Evolutionary conservation across 2,329 filamentous ascomycete genomes (phyloP), one percentile per base, ranked within the genome.

Genomic region (Botryotinia narcissicola): DNA sequence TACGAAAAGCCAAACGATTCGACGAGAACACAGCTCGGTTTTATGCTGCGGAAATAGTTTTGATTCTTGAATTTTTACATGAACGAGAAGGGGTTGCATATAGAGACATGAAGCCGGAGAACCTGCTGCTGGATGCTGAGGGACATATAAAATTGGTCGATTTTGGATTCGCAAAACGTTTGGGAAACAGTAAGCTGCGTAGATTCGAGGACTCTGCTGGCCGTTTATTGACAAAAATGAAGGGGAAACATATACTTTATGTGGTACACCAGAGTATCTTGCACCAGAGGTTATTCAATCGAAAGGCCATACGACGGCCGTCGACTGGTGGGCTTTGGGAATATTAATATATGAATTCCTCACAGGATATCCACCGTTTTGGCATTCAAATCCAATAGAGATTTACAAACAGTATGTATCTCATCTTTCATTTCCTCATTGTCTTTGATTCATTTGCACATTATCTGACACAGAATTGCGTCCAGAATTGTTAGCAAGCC

Each of bases 251-350:
- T 95, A 95, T 79, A 95, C 93, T 4, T 86, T 95, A 42, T 95
- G 93, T 82, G 93, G 93, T 69, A 95, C 93, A 2, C 93, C 93
- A 63, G 93, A 95, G 80, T 95, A 95, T 81, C 89, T 95, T 63
- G 93, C 93, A 2, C 93, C 93, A 8, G 93, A 95, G 83, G 93
- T 95, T 60, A 95, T 95, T 77, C 89, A 93, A 77, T 94, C 93
- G 81, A 94, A 93, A 80, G 93, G 92, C 20, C 90, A 92, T 80
- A 91, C 88, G 4, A 90, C 88, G 3, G 92, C 93, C 22, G 93
- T 95, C 51, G 93, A 95, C 84, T 95, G 93, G 93, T 95, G 93
- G 93, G 93, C 93, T 0, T 86, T 96, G 77, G 93, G 93, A 40
- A 94, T 95, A 77, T 83, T 96, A 73, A 90, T 95, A 74, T 95